Percentiles rank a stretch among this genome's conserved stretches.
Conservation (phyloP, 805 yeast species). For the Saccharomycopsis sp. region DNA sequence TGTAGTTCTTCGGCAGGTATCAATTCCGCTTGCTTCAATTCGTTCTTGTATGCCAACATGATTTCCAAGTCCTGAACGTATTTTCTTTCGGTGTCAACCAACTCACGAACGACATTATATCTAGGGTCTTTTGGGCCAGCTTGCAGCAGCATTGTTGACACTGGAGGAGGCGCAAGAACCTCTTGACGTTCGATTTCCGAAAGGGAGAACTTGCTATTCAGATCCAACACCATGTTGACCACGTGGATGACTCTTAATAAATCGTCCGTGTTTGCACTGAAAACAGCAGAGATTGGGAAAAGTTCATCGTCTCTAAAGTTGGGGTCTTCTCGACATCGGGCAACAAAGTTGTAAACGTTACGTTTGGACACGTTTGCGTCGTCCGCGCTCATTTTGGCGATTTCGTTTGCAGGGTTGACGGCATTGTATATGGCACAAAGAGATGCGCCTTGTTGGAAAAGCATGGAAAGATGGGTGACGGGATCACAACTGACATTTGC, state of each 20-base stretch:
- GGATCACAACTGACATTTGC: conserved; percentile 77
- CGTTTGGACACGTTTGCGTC: conserved; percentile 80
- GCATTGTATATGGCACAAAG: conserved; percentile 77
- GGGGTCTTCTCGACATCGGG: conserved; percentile 73
- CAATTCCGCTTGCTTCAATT: conserved; percentile 53
- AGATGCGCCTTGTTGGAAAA: conserved; percentile 89
- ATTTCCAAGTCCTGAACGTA: conserved; percentile 87
- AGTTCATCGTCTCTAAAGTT: conserved; percentile 70
- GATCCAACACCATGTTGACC: conserved; percentile 53
- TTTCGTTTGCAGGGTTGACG: conserved; percentile 44
- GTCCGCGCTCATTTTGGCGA: conserved; percentile 62
- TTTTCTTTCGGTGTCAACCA: conserved; percentile 84
- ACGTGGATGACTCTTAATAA: conserved; percentile 67
- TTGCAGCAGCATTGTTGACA: no score
- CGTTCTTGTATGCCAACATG: conserved; percentile 56
- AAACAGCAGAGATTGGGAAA: conserved; percentile 85
- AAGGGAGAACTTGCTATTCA: conserved; percentile 34
- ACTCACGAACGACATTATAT: conserved; percentile 73
- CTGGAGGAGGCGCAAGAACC: conserved; percentile 4
- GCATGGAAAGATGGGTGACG: conserved; percentile 79
- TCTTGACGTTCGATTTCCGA: conserved; percentile 24
- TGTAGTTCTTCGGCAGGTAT: conserved; percentile 75
- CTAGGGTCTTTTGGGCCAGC: conserved; percentile 40
- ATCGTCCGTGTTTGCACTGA: conserved; percentile 72
- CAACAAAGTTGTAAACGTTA: conserved; percentile 80